phyloP scores from a whole-genome alignment of 495 filamentous ascomycete species.

The Glarea lozoyensis region DNA sequence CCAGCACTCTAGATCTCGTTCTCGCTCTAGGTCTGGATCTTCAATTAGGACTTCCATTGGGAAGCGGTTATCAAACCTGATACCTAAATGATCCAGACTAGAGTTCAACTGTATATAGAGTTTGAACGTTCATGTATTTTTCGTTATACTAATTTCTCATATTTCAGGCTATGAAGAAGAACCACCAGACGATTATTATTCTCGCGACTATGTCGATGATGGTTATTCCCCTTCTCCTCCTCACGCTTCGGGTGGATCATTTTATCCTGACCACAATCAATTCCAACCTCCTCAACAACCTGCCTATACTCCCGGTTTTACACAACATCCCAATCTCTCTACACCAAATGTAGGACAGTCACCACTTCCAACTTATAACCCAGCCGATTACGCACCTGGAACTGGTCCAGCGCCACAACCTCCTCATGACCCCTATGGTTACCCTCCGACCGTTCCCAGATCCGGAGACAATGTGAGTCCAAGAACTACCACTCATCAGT shows the following conservation, averaged over 20 bases:
- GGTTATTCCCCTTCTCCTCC: slow-evolving; percentile 37
- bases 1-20: slow-evolving; percentile 22
- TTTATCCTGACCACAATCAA: slow-evolving; percentile 31
- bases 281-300: slow-evolving; percentile 39
- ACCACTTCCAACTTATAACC: slow-evolving; percentile 31
- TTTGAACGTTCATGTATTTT: slow-evolving; percentile 5
- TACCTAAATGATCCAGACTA: slow-evolving; percentile 14
- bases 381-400: slow-evolving; percentile 32
- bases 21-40: slow-evolving; percentile 18
- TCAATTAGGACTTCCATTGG: slow-evolving; percentile 14
- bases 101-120: background rate
- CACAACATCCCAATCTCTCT: slow-evolving; percentile 10
- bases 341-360: slow-evolving; percentile 10
- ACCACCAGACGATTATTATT: slow-evolving; percentile 28
- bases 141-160: slow-evolving; percentile 12
- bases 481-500: slow-evolving; percentile 9
- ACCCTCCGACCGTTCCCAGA: slow-evolving; percentile 11
- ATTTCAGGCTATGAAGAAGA: slow-evolving; percentile 22
- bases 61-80: slow-evolving; percentile 20
- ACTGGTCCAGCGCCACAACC: slow-evolving; percentile 16
- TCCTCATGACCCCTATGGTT: slow-evolving; percentile 11
- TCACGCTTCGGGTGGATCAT: slow-evolving; percentile 42
- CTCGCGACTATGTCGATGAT: slow-evolving; percentile 22
- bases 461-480: slow-evolving; percentile 26
- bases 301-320: slow-evolving; percentile 4